Percentiles rank a stretch among this genome's conserved stretches.
Evolutionary conservation across 345 rosid genomes (phyloP).

Genomic region (Camelina neglecta): DNA sequence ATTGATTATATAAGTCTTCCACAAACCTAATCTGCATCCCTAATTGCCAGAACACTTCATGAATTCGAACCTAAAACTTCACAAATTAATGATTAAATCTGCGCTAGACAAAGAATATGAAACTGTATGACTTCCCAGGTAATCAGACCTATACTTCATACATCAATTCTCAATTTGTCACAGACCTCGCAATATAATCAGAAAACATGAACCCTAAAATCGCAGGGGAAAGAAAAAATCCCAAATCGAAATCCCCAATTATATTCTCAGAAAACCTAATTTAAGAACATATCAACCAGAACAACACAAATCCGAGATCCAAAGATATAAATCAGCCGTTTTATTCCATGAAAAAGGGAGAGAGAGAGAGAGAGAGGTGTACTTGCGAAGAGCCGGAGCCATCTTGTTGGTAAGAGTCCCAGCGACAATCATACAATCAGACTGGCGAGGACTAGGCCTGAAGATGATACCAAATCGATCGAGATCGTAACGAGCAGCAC

Average conservation of each 20-base stretch:
- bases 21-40: neutral
- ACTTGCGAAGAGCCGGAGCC: constrained; percentile 99
- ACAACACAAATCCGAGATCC: constrained; percentile 15
- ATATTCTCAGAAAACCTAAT: constrained; percentile 28
- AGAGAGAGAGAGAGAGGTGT: constrained; percentile 34
- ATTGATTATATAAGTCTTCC: neutral
- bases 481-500: constrained; percentile 96
- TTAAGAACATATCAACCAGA: neutral
- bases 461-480: constrained; percentile 95
- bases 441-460: constrained; percentile 97
- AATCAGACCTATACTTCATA: constrained; percentile 8
- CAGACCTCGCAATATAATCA: constrained; percentile 18
- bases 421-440: constrained; percentile 98
- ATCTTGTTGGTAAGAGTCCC: constrained; percentile 99
- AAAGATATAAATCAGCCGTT: neutral
- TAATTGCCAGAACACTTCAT: neutral
- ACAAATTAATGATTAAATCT: neutral
- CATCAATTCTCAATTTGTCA: constrained; percentile 7
- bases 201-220: constrained; percentile 32
- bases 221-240: neutral
- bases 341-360: neutral
- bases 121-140: constrained; percentile 8
- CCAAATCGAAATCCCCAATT: constrained; percentile 1
- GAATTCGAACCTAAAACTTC: neutral
- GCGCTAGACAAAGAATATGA: neutral